Evolutionary conservation across 108 stramenopile species (phyloP), one percentile per base, ranked within the genome.

Genomic region (Stephanodiscus triporus): DNA sequence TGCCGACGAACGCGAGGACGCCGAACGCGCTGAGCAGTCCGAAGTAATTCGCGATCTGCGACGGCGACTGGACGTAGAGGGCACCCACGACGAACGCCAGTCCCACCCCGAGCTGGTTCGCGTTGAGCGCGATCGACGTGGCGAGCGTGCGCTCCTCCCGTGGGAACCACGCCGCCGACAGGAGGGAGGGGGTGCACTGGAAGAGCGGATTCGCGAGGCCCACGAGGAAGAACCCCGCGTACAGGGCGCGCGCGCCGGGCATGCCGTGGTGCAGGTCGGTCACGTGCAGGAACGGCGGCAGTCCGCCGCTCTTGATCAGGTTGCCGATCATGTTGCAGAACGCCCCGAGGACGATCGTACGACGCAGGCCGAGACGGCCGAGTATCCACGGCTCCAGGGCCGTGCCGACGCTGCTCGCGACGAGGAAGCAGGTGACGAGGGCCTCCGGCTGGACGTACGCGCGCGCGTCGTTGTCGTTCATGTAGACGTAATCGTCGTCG

Each of bases 71-170:
- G 0, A 95, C 94, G 23, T 86, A 75, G 4, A 91, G 70, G 24
- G 91, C 88, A 7, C 94, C 94, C 51, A 95, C 91, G 2, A 91
- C 81, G 67, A 92, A 95, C 0, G 94, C 91, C 65, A 72, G 84
- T 49, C 91, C 94, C 47, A 95, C 89, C 40, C 94, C 94, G 24
- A 95, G 70, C 61, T 95, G 94, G 66, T 95, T 95, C 14, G 90
- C 81, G 72, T 95, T 95, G 61, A 95, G 53, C 16, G 94, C 94
- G 47, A 95, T 86, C 30, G 88, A 89, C 14, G 94, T 92, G 19
- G 94, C 94, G 85, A 95, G 67, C 13, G 94, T 95, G 8, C 91
- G 87, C 68, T 95, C 94, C 42, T 86, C 53, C 58, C 91, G 91
- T 0, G 90, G 91, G 60, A 95, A 95, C 94, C 94, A 95, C 22